A percentile compares a stretch with the other conserved stretches of the same genome.
Evolutionary conservation across 768 basidiomycete genomes (phyloP).

Genomic region (Coprinopsis sp.): DNA sequence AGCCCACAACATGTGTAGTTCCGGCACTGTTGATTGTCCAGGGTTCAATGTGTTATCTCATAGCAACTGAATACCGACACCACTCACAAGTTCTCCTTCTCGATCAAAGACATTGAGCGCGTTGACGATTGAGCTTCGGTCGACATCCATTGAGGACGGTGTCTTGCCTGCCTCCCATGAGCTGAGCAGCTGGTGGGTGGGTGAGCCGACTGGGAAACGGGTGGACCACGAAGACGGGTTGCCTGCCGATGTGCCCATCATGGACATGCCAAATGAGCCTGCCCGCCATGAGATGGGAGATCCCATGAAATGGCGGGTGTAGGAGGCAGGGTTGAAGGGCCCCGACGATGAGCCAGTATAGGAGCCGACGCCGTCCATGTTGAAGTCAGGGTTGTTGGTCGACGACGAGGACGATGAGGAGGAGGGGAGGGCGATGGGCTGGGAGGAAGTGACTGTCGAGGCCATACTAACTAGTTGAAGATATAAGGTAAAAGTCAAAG

Average conservation of each 20-base stretch:
- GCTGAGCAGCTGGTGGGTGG: slow-evolving; percentile 9
- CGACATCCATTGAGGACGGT: slow-evolving; percentile 46
- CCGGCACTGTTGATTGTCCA: slow-evolving; percentile 49
- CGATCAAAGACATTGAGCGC: slow-evolving; percentile 62
- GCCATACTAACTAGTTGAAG: slow-evolving; percentile 8
- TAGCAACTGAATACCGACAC: neutral
- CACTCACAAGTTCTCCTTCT: slow-evolving; percentile 68
- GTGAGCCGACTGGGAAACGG: slow-evolving; percentile 21
- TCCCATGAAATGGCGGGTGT: slow-evolving; percentile 63
- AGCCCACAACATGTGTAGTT: slow-evolving; percentile 90
- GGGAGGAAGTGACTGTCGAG: slow-evolving; percentile 27
- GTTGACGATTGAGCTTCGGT: slow-evolving; percentile 57
- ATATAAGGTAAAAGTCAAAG: slow-evolving; percentile 4
- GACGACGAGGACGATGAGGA: slow-evolving; percentile 8
- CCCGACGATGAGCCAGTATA: slow-evolving; percentile 39
- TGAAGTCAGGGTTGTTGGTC: slow-evolving; percentile 25
- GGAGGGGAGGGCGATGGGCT: slow-evolving; percentile 45
- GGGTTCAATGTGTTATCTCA: slow-evolving; percentile 2
- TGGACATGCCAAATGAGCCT: slow-evolving; percentile 50
- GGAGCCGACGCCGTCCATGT: slow-evolving; percentile 46
- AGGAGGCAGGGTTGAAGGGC: slow-evolving; percentile 63
- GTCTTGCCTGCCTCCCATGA: slow-evolving; percentile 32
- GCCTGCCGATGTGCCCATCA: slow-evolving; percentile 18
- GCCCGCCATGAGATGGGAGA: slow-evolving; percentile 70
- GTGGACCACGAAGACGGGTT: slow-evolving; percentile 59